Evolutionary conservation across 2,329 filamentous ascomycete species (phyloP).

Genomic region (Clarireedia monteithiana): DNA sequence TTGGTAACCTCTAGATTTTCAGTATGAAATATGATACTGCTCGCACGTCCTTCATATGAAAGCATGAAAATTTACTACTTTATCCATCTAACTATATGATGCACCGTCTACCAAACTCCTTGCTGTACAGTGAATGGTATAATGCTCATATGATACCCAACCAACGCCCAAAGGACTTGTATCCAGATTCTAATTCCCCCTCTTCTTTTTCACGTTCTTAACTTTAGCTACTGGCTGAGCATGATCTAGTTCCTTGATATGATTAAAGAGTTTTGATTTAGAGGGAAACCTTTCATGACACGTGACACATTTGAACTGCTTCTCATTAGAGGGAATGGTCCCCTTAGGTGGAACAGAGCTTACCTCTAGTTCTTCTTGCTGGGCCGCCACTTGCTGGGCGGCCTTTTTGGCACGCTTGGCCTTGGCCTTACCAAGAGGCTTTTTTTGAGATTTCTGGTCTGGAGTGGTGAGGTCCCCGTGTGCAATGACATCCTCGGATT

Average conservation of each 20-base stretch:
- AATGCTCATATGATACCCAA: neutral
- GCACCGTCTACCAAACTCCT: conserved; percentile 5
- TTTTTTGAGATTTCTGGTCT: conserved; percentile 9
- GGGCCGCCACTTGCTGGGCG: conserved; percentile 8
- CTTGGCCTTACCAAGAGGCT: conserved; percentile 44
- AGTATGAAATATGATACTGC: neutral
- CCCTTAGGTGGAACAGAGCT: neutral
- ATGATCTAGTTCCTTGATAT: conserved; percentile 50
- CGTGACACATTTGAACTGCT: conserved; percentile 42
- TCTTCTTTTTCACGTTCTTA: conserved; percentile 20
- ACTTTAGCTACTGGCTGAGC: conserved; percentile 36
- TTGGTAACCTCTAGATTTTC: neutral
- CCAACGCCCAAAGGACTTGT: neutral
- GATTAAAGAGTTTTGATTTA: conserved; percentile 55
- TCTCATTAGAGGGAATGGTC: conserved; percentile 6
- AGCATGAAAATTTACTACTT: neutral
- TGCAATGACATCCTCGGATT: neutral
- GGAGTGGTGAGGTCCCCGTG: neutral
- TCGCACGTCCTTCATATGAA: neutral
- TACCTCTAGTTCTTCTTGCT: conserved; percentile 16
- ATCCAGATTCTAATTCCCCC: conserved; percentile 1
- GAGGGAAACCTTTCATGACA: conserved; percentile 52
- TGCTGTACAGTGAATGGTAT: conserved; percentile 7
- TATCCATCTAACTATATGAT: neutral
- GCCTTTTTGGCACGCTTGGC: conserved; percentile 41